Evolutionary conservation across 805 yeast genomes (phyloP).

Genomic region (Debaryomyces maramus): DNA sequence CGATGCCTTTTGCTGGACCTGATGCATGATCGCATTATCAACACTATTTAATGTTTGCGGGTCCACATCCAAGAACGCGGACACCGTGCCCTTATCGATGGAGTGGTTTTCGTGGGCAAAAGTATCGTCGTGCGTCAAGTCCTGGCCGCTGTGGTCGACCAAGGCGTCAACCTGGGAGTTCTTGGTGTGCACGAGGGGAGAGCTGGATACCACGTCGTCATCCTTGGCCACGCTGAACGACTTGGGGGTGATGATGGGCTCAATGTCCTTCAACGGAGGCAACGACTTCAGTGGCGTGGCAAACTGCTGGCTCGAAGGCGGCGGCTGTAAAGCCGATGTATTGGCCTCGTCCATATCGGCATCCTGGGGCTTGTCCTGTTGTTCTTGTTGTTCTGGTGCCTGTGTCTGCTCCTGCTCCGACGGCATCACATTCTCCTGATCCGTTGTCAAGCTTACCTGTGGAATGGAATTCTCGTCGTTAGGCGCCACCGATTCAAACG

Average conservation of each 20-base stretch:
- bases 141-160: no score
- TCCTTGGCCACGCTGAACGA: conserved; percentile 43
- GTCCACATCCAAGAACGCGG: not conserved
- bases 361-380: not conserved
- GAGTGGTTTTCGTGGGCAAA: conserved; percentile 13
- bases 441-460: not conserved
- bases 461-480: no score
- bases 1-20: conserved; percentile 24
- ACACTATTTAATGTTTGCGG: not conserved
- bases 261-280: conserved; percentile 45
- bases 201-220: conserved; percentile 17
- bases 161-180: conserved; percentile 1
- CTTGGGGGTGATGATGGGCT: conserved; percentile 41
- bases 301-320: conserved; percentile 14
- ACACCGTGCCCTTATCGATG: no score
- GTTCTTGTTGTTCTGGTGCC: not conserved
- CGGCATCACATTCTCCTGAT: not conserved
- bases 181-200: conserved; percentile 18
- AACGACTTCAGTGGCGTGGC: conserved; percentile 43
- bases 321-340: conserved; percentile 1
- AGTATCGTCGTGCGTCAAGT: no score
- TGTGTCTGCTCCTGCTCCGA: not conserved
- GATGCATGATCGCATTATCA: conserved; percentile 14
- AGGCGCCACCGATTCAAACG: no score
- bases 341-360: conserved; percentile 2